Base-by-base conservation (phyloP, 345 rosid genomes). In the Eucalyptus urophylla region DNA sequence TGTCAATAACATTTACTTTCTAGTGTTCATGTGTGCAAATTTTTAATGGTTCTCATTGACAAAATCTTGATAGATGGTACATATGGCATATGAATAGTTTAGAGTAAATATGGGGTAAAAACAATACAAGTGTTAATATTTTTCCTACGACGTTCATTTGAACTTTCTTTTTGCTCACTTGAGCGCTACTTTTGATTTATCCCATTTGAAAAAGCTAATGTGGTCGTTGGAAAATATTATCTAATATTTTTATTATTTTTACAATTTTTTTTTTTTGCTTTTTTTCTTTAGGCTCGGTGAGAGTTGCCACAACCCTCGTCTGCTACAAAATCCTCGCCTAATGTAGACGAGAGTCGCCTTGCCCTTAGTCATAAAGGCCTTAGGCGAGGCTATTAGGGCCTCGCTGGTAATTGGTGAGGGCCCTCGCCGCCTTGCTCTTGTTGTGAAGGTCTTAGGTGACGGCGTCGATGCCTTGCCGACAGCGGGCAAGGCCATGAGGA, bases 401-500 rank as follows among this genome's bases (percentile, higher is more conserved):
- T 51, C 3, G 8, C 0, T 3, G 8, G 21, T 51, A 0, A 0
- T 51, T 51, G 21, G 54, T 1, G 54, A 51, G 8, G 21, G 22
- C 8, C 56, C 8, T 51, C 4, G 7, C 2, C 0, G 0, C 0
- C 22, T 51, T 51, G 22, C 22, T 51, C 56, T 50, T 1, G 3
- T 2, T 0, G 4, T 53, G 24, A 53, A 19, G 58, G 24, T 10
- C 58, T 19, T 3, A 8, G 0, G 58, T 53, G 58, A 51, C 0
- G 0, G 54, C 1, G 2, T 51, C 0, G 4, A 0, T 4, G 56
- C 56, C 9, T 51, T 2, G 2, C 4, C 8, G 2, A 51, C 54
- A 51, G 1, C 0, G 4, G 2, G 56, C 56, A 53, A 53, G 24
- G 56, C 24, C 56, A 53, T 0, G 5, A 53, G 2, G 58, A 19